Evolutionary conservation across 2,329 filamentous ascomycete species (phyloP).

Genomic region (Aspergillus brunneoviolaceus): DNA sequence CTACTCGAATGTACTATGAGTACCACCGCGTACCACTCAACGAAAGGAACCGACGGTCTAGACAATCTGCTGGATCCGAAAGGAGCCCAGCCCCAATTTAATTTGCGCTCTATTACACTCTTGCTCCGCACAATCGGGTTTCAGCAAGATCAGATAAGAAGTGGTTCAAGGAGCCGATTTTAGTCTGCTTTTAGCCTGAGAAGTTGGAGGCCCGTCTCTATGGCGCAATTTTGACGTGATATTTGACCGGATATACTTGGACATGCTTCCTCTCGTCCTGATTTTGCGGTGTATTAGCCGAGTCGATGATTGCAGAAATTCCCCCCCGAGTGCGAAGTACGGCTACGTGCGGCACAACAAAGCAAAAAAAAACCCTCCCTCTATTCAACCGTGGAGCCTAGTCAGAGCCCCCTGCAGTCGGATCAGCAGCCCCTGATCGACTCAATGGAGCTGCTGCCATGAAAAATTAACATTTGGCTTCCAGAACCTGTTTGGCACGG

Average conservation of each 20-base stretch:
- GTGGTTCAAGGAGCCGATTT: background rate
- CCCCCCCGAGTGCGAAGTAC: no score
- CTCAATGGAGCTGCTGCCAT: background rate
- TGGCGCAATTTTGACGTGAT: background rate
- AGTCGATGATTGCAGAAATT: no score
- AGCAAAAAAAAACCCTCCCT: background rate
- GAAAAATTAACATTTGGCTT: background rate
- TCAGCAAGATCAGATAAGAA: constrained; percentile 6
- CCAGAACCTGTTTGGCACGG: background rate
- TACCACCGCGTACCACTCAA: no score
- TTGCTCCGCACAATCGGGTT: background rate
- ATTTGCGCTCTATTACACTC: background rate
- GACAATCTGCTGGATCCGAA: no score
- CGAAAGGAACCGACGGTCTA: no score
- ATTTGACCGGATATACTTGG: background rate
- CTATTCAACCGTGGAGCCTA: background rate
- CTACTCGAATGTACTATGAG: no score
- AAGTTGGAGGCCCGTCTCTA: background rate
- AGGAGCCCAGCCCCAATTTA: background rate
- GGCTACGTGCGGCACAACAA: background rate
- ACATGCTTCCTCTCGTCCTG: background rate
- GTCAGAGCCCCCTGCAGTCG: no score
- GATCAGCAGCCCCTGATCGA: background rate
- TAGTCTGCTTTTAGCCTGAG: background rate
- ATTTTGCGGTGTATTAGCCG: no score